These are phyloP conservation scores for Gossypioides kirkii DNA, from an alignment of 345 rosid genomes.

Conservation along the genomic window DNA sequence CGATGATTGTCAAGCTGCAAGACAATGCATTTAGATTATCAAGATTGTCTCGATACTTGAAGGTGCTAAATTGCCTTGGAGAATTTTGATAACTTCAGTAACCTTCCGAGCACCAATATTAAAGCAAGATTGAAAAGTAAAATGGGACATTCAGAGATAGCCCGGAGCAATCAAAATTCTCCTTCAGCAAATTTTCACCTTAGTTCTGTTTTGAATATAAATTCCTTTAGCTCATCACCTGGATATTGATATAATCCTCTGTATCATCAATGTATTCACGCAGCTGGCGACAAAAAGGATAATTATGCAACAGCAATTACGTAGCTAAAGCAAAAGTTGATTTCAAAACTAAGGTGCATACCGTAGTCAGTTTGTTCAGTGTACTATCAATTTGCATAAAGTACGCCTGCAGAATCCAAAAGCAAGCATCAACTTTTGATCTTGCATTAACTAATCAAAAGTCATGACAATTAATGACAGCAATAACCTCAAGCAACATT, in stretches of 20 bases:
- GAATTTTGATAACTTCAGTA: constrained; percentile 1
- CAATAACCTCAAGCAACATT: constrained; percentile 52
- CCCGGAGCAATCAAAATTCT: background rate
- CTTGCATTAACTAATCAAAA: background rate
- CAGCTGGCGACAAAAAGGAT: constrained; percentile 31
- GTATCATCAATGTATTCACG: constrained; percentile 71
- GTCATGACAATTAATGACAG: background rate
- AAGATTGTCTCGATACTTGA: background rate
- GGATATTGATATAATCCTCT: constrained; percentile 70
- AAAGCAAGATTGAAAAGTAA: background rate
- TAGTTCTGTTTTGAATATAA: background rate
- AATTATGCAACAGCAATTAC: background rate
- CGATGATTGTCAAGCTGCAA: constrained; percentile 66
- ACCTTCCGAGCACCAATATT: background rate
- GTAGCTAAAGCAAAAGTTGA: constrained; percentile 6
- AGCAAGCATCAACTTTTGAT: background rate
- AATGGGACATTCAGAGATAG: background rate
- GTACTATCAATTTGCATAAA: constrained; percentile 59
- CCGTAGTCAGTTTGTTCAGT: constrained; percentile 45
- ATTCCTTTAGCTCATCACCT: constrained; percentile 20
- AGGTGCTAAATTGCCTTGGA: background rate
- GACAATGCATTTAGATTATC: constrained; percentile 9
- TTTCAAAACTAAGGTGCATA: constrained; percentile 7
- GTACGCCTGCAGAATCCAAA: constrained; percentile 43
- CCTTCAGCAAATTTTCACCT: background rate